A percentile compares a stretch with the other conserved stretches of the same genome.
phyloP scores from a whole-genome alignment of 108 stramenopile species.

The Nitzschia palea region DNA sequence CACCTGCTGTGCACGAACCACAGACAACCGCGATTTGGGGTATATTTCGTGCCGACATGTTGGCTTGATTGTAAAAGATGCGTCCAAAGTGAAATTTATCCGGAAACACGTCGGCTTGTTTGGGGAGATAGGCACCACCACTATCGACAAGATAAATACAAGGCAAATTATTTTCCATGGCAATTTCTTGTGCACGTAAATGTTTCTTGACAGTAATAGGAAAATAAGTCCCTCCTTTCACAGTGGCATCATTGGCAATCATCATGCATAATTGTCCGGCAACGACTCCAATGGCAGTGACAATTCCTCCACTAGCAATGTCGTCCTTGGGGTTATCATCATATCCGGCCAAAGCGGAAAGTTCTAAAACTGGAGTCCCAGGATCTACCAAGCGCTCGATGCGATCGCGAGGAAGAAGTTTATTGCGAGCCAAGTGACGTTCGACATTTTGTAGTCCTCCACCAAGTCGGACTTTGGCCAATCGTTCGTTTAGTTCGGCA shows the following conservation, averaged over 20 bases:
- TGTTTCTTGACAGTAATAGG: constrained; percentile 99
- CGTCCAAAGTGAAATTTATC: constrained; percentile 96
- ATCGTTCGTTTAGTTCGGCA: constrained; percentile 20
- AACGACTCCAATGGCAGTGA: constrained; percentile 95
- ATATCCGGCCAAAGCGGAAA: constrained; percentile 88
- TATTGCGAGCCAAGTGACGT: constrained; percentile 83
- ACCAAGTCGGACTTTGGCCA: constrained; percentile 39
- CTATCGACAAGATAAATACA: constrained; percentile 96
- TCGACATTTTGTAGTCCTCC: constrained; percentile 64
- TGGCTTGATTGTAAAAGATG: constrained; percentile 95
- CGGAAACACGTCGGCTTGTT: constrained; percentile 97
- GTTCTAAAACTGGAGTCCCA: constrained; percentile 94
- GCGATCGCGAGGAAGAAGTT: constrained; percentile 93
- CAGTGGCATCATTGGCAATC: constrained; percentile 98
- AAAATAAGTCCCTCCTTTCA: constrained; percentile 98
- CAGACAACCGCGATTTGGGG: constrained; percentile 96
- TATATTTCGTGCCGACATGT: constrained; percentile 85
- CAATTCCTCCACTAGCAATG: constrained; percentile 92
- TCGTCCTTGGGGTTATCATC: constrained; percentile 51
- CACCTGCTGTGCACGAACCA: constrained; percentile 98
- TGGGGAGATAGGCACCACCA: constrained; percentile 95
- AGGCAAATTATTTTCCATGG: constrained; percentile 89
- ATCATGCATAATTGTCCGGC: constrained; percentile 91
- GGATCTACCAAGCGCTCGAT: constrained; percentile 90
- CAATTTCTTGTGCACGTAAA: constrained; percentile 97